phyloP scores from a whole-genome alignment of 2,329 filamentous ascomycete species.

The Iodosphaeria phyllophila region DNA sequence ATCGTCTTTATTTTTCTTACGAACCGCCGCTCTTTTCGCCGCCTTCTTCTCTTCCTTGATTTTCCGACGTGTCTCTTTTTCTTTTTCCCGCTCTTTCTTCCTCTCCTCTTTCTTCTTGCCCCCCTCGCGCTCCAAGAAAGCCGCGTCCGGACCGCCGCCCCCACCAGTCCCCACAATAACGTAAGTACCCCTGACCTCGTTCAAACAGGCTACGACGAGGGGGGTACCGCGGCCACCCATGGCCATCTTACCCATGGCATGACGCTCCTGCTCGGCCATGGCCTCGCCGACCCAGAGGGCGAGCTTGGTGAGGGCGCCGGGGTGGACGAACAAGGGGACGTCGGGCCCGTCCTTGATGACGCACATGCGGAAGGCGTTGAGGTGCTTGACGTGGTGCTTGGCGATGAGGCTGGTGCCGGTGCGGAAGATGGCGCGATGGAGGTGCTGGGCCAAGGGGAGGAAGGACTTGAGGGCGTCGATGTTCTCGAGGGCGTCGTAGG shows the following conservation, averaged over 20 bases:
- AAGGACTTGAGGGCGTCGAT: conserved; percentile 60
- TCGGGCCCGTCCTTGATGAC: conserved; percentile 93
- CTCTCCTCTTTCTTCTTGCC: conserved; percentile 44
- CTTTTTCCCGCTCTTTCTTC: conserved; percentile 42
- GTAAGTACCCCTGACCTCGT: conserved; percentile 75
- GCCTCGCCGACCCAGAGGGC: conserved; percentile 91
- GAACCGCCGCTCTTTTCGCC: conserved; percentile 29
- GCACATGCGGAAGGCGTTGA: conserved; percentile 85
- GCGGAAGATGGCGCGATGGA: conserved; percentile 82
- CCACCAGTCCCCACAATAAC: conserved; percentile 86
- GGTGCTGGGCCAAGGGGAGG: conserved; percentile 67
- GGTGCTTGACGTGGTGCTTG: conserved; percentile 83
- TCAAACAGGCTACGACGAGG: conserved; percentile 75
- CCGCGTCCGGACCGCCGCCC: conserved; percentile 57
- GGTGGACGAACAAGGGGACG: conserved; percentile 78
- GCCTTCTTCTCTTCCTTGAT: conserved; percentile 41
- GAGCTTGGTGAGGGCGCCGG: conserved; percentile 80
- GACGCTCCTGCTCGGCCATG: conserved; percentile 72
- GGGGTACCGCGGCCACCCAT: conserved; percentile 60
- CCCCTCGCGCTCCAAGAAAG: conserved; percentile 48
- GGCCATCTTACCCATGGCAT: conserved; percentile 48
- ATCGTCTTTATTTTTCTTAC: conserved; percentile 7
- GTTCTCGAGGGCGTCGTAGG: conserved; percentile 52
- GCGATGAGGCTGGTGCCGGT: conserved; percentile 82
- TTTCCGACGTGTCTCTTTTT: conserved; percentile 37